Base-by-base conservation (phyloP, 768 basidiomycete species). In the Kwoniella botswanensis region DNA sequence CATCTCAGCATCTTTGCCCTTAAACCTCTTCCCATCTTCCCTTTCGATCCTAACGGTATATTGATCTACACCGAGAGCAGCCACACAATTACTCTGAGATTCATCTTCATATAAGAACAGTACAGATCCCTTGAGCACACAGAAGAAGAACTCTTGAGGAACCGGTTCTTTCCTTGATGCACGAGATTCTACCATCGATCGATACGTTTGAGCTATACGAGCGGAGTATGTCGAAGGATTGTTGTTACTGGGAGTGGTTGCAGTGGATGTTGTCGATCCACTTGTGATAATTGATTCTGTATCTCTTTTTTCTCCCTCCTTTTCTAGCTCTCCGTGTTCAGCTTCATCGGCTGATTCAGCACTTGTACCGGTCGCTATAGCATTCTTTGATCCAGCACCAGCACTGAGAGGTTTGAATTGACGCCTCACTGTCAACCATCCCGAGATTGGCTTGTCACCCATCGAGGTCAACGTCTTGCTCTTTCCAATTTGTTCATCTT, bases 21-120 rank as follows among this genome's bases (percentile, higher is more conserved):
- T 73, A 44, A 73, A 74, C 41, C 41, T 50, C 35, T 70, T 85
- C 5, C 88, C 89, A n/a, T 79, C 77, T 74, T 91, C 90, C 22
- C 92, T 91, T 64, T 76, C 93, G 58, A 98, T 85, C 41, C 87
- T 84, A 57, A 95, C 91, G 63, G 91, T 88, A 82, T 94, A 91
- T 17, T 89, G 86, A 64, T 91, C 87, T 66, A 98, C 85, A 81
- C 96, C 92, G 55, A 98, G 87, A n/a, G 90, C 95, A 3, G 91
- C 93, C 79, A 91, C 91, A 84, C 93, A 94, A 75, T 98, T 95
- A 64, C 88, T 88, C 90, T 93, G 92, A 17, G 86, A 87, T 84
- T 97, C 94, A 83, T 95, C 92, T 83, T 96, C 94, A 84, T 97
- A 98, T 22, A 98, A 86, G 84, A 93, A 98, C 41, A 98, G 85